Conservation (phyloP, 495 filamentous ascomycete genomes). For the Amniculicola lignicola region DNA sequence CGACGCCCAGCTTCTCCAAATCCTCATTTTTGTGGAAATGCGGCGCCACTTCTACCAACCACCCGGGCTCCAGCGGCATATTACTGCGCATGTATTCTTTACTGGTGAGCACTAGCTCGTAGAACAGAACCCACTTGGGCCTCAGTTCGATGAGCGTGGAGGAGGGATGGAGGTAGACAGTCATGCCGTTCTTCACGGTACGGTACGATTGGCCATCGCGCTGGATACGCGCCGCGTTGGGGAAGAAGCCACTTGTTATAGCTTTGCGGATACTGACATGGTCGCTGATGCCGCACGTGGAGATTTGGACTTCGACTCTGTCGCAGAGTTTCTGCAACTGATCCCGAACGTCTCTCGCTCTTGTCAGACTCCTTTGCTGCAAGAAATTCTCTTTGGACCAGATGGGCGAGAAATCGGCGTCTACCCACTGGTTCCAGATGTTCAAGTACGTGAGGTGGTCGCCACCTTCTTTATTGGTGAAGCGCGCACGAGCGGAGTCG, state of each 20-base stretch:
- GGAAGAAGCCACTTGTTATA: constrained; percentile 89
- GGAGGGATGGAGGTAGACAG: constrained; percentile 86
- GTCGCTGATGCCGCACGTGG: constrained; percentile 67
- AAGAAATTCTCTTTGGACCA: constrained; percentile 95
- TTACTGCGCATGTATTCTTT: constrained; percentile 92
- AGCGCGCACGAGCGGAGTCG: constrained; percentile 85
- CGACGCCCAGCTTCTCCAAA: constrained; percentile 72
- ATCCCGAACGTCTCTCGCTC: constrained; percentile 89
- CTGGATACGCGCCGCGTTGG: constrained; percentile 84
- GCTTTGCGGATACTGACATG: constrained; percentile 78
- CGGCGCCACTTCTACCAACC: constrained; percentile 87
- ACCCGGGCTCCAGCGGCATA: constrained; percentile 79
- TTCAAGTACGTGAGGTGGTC: constrained; percentile 91
- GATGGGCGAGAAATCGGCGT: constrained; percentile 81
- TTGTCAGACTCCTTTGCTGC: constrained; percentile 78
- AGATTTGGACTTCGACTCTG: constrained; percentile 75
- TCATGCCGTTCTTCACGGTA: constrained; percentile 87
- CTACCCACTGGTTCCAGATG: constrained; percentile 96
- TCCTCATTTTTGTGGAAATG: constrained; percentile 96
- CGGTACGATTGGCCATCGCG: constrained; percentile 84
- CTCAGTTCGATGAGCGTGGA: constrained; percentile 69
- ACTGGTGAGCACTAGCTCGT: constrained; percentile 86
- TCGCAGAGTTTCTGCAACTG: constrained; percentile 95
- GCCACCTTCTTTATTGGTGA: constrained; percentile 88
- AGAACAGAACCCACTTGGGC: constrained; percentile 84